Evolutionary conservation across 2,329 filamentous ascomycete species (phyloP), one percentile per base, ranked within the genome.

Genomic region (Fusarium sp.): DNA sequence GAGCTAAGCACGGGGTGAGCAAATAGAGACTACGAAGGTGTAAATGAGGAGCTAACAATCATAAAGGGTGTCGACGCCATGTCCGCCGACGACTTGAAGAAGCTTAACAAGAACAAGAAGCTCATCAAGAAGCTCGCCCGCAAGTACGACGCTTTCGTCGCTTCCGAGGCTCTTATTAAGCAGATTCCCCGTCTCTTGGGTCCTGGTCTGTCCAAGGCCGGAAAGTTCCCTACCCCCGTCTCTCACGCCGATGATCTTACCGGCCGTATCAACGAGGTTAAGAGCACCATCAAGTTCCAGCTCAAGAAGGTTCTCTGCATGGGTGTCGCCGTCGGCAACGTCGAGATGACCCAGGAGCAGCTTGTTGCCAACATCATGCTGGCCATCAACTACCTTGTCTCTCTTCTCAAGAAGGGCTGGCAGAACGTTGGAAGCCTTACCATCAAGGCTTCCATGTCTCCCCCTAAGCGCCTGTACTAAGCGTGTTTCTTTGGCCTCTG

Each of bases 61-160:
- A 23, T 23, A 23, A 23, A 23, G 23, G 95, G 94, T 83, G 90
- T 98, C 77, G 96, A 99, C 82, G 94, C 95, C 86, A 98, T 98
- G 96, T 97, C 93, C 80, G 85, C 93, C 75, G 96, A 99, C 80
- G 96, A 99, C 85, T 87, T 99, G 86, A 99, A 99, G 93, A 99
- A 99, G 92, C 93, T 99, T 77, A 99, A 99, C 92, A 99, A 99
- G 93, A 99, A 99, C 93, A 98, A 99, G 93, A 99, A 99, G 92
- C 91, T 98, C 80, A 97, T 99, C 91, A 99, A 99, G 94, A 99
- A 99, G 92, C 92, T 99, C 76, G 96, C 96, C 73, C 94, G 94
- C 91, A 99, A 99, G 89, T 98, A 99, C 91, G 96, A 99, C 85
- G 96, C 96, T 78, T 99, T 99, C 87, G 86, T 99, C 82, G 92